Base-by-base conservation (phyloP, 2,329 filamentous ascomycete species). In the Pyrenophora tritici-repentis region DNA sequence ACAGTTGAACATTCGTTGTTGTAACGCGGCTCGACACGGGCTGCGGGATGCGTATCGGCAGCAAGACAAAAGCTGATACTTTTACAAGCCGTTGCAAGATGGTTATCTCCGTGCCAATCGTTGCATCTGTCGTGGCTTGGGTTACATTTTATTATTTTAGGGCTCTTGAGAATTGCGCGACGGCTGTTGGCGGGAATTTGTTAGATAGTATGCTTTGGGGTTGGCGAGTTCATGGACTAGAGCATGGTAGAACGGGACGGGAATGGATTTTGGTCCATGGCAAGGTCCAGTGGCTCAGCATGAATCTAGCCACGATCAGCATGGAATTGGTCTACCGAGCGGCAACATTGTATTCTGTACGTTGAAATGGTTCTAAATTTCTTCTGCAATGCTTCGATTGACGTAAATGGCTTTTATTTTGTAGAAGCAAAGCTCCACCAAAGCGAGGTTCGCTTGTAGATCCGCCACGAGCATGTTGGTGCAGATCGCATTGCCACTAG, bases 321-420 rank as follows among this genome's bases (percentile, higher is more conserved):
- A 32, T 35, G 29, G 10, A 26, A 20, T 32, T 3, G 34, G 6
- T 33, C 29, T 22, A 40, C 31, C 44, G 37, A 35, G 42, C 47
- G 39, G 20, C 36, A 22, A 35, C 16, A 18, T 13, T 3, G 34
- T 32, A 40, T 44, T 37, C 41, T 47, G 40, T 32, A 47, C 35
- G 24, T 52, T 40, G 31, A 18, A 29, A 22, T 34, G 13, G 18
- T 53, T 48, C 51, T 40, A 39, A 16, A 31, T 9, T 39, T 42
- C 42, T 62, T 59, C 58, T 45, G 54, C 33, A 31, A 43, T 44
- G 33, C 45, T 61, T 61, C 57, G 42, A 54, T 63, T 64, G 60
- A 66, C 62, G 63, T 66, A 59, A 39, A 58, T 56, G 55, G 57
- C 55, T 52, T 56, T 35, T 32, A 12, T 13, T 9, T 39, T 24